Percentiles rank a stretch among this genome's conserved stretches.
Evolutionary conservation across 2,329 filamentous ascomycete genomes (phyloP).

Genomic region (Teratosphaeria zuluensis): DNA sequence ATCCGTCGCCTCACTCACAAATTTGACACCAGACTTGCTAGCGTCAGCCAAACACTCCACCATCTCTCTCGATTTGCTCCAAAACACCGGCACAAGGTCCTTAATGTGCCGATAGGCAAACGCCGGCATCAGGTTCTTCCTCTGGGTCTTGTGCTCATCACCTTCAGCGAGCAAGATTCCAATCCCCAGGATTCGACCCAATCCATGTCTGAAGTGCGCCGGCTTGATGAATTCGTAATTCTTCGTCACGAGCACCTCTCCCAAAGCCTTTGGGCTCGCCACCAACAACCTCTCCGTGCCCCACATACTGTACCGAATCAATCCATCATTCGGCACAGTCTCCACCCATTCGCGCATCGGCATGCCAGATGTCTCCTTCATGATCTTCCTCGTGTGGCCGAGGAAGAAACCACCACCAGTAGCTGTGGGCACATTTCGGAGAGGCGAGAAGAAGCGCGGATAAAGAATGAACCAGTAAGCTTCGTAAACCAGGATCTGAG

Average conservation of each 20-base stretch:
- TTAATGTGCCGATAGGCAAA: slow-evolving; percentile 43
- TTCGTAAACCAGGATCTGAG: slow-evolving; percentile 25
- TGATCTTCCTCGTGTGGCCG: slow-evolving; percentile 35
- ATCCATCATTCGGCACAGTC: slow-evolving; percentile 44
- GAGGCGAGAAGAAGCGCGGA: slow-evolving; percentile 48
- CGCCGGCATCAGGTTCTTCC: slow-evolving; percentile 40
- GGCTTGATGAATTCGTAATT: slow-evolving; percentile 45
- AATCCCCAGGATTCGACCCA: slow-evolving; percentile 57
- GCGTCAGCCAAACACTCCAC: slow-evolving; percentile 21
- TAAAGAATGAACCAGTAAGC: slow-evolving; percentile 36
- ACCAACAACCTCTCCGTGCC: slow-evolving; percentile 37
- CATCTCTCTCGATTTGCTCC: slow-evolving; percentile 38
- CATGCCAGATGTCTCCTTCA: slow-evolving; percentile 33
- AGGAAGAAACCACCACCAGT: slow-evolving; percentile 33
- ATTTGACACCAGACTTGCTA: slow-evolving; percentile 19
- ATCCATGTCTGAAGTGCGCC: slow-evolving; percentile 35
- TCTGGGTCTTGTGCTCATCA: slow-evolving; percentile 68
- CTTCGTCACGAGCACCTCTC: slow-evolving; percentile 41
- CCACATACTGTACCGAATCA: slow-evolving; percentile 43
- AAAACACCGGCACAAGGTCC: slow-evolving; percentile 39
- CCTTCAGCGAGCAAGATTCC: slow-evolving; percentile 76
- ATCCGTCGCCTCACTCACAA: slow-evolving; percentile 1
- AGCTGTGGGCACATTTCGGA: slow-evolving; percentile 48
- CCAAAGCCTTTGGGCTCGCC: slow-evolving; percentile 38
- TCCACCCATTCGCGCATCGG: slow-evolving; percentile 43